Conservation (phyloP, 257 asterid genomes). For the Primulina tabacum region DNA sequence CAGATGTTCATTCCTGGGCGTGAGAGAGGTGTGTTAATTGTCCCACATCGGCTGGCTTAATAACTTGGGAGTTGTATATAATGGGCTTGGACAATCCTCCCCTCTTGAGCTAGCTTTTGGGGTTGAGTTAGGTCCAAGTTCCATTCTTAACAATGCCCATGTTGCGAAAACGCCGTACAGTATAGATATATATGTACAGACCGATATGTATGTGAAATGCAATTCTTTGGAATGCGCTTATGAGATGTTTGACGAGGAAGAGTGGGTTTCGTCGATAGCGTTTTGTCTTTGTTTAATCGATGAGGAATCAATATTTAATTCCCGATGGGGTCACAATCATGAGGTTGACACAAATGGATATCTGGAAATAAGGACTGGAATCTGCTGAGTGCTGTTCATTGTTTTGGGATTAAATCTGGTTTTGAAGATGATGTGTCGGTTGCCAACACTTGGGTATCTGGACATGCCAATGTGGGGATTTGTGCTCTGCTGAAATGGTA, state of each 20-base stretch:
- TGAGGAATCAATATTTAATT: too few species aligned
- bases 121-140: too few species aligned
- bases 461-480: slow-evolving; percentile 42
- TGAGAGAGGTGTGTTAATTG: too few species aligned
- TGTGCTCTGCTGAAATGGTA: too few species aligned
- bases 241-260: slow-evolving; percentile 56
- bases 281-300: slow-evolving; percentile 28
- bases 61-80: too few species aligned
- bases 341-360: slow-evolving; percentile 53
- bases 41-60: too few species aligned
- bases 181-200: slow-evolving; percentile 49
- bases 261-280: slow-evolving; percentile 37
- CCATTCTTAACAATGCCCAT: too few species aligned
- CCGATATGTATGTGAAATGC: slow-evolving; percentile 65
- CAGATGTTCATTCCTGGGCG: too few species aligned
- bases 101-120: too few species aligned
- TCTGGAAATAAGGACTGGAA: slow-evolving; percentile 34
- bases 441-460: slow-evolving; percentile 52
- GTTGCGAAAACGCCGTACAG: slow-evolving; percentile 37
- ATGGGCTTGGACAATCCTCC: too few species aligned
- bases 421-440: slow-evolving; percentile 37
- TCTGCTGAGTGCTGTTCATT: slow-evolving; percentile 42
- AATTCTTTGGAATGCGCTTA: slow-evolving; percentile 35
- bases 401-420: slow-evolving; percentile 53
- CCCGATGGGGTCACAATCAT: too few species aligned